phyloP scores from a whole-genome alignment of 148 eudicot genomes.

The Vaccinium corymbosum region DNA sequence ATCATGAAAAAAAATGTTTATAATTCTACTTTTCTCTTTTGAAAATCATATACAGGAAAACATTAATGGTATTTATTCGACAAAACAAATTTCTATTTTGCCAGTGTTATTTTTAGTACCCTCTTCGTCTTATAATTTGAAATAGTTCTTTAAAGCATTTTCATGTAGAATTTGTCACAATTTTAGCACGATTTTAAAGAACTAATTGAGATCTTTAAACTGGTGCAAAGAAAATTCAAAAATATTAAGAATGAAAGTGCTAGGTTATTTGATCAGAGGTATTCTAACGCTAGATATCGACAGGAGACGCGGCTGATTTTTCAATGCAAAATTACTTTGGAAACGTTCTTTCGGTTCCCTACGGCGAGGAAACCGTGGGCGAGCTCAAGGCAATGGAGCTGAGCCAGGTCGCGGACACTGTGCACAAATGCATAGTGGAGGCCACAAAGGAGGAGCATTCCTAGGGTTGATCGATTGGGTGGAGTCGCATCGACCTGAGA shows the following conservation, averaged over 20 bases:
- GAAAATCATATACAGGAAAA: too few species aligned
- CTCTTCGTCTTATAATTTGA: too few species aligned
- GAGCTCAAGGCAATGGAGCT: slow-evolving; percentile 6
- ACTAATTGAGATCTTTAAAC: background rate
- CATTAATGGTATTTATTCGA: too few species aligned
- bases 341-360: slow-evolving; percentile 8
- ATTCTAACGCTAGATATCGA: background rate
- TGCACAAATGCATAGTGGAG: background rate
- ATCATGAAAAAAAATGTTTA: too few species aligned
- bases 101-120: too few species aligned
- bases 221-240: background rate
- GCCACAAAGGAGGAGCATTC: slow-evolving; percentile 1
- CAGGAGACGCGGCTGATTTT: background rate
- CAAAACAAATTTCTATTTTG: too few species aligned
- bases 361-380: background rate
- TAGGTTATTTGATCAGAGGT: background rate
- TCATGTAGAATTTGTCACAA: background rate
- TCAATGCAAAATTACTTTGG: background rate
- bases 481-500: slow-evolving; percentile 3
- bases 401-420: background rate
- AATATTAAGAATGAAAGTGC: background rate
- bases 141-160: too few species aligned
- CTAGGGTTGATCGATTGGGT: slow-evolving; percentile 9
- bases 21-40: background rate
- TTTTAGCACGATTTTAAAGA: background rate